These are phyloP conservation scores for Nicotiana tabacum DNA, from an alignment of 257 asterid species.

Conservation along the genomic window DNA sequence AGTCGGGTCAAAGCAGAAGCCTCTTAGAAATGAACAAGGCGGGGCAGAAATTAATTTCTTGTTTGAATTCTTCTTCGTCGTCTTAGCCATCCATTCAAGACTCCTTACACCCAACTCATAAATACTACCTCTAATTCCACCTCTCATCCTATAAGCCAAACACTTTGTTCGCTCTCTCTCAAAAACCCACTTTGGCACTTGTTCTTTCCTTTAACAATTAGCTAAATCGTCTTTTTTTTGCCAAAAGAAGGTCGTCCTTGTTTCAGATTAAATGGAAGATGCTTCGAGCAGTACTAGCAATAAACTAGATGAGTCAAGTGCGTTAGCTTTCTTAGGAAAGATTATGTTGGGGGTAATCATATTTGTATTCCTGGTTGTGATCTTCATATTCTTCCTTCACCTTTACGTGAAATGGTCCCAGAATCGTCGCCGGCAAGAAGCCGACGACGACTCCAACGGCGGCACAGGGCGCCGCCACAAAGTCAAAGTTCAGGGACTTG, in stretches of 20 bases:
- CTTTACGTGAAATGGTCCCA: slow-evolving; percentile 68
- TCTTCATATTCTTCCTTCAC: slow-evolving; percentile 60
- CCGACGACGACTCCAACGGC: slow-evolving; percentile 24
- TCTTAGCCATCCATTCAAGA: background rate
- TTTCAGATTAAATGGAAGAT: slow-evolving; percentile 34
- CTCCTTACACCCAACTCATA: background rate
- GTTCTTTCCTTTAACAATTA: no score
- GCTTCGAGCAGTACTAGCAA: slow-evolving; percentile 11
- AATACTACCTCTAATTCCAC: background rate
- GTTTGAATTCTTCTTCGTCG: background rate
- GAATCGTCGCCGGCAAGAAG: slow-evolving; percentile 51
- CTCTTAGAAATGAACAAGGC: background rate
- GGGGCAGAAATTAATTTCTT: background rate
- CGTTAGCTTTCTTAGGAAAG: slow-evolving; percentile 57
- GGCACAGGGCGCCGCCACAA: slow-evolving; percentile 37
- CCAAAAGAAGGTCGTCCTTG: background rate
- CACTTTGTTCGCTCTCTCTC: background rate
- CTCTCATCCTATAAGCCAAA: no score
- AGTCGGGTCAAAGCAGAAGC: background rate
- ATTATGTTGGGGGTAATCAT: slow-evolving; percentile 60
- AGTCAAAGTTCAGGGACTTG: background rate
- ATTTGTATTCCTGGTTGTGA: slow-evolving; percentile 50
- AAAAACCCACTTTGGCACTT: background rate
- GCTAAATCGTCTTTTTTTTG: no score
- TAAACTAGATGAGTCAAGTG: slow-evolving; percentile 38